phyloP scores from a whole-genome alignment of 2,329 filamentous ascomycete genomes.

The Cadophora sp. region DNA sequence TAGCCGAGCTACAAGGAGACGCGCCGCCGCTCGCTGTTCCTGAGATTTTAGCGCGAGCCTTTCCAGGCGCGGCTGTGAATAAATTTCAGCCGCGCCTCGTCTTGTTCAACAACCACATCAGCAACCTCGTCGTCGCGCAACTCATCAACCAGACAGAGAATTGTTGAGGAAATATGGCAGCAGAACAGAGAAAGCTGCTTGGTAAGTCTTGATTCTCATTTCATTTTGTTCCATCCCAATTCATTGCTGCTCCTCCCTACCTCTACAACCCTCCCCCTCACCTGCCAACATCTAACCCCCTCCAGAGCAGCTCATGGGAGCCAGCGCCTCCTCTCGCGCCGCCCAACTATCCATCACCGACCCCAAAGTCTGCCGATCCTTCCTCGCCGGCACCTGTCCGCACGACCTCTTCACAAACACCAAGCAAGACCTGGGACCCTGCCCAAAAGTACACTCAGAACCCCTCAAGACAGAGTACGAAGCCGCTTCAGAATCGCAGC shows the following conservation, averaged over 20 bases:
- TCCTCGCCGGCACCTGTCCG: conserved; percentile 90
- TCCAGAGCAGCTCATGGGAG: conserved; percentile 89
- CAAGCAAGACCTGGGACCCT: conserved; percentile 93
- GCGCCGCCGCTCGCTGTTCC: conserved; percentile 3
- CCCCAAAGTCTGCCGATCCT: conserved; percentile 92
- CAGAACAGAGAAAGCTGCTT: conserved; percentile 97
- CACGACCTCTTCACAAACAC: conserved; percentile 99
- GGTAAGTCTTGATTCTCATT: conserved; percentile 53
- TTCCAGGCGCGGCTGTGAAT: conserved; percentile 27
- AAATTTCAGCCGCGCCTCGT: conserved; percentile 32
- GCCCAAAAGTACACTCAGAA: conserved; percentile 87
- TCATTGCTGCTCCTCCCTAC: neutral
- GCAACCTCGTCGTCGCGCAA: conserved; percentile 20
- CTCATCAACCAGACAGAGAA: neutral
- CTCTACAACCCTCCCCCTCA: neutral
- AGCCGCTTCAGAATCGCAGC: conserved; percentile 71
- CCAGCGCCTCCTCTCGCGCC: conserved; percentile 73
- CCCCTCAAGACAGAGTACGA: conserved; percentile 90
- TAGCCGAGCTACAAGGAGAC: conserved; percentile 4
- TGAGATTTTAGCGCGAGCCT: conserved; percentile 31
- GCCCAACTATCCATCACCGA: conserved; percentile 88
- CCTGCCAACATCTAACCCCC: conserved; percentile 25
- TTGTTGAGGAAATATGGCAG: conserved; percentile 70
- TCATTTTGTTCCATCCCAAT: too few species aligned
- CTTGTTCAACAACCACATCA: conserved; percentile 13